Evolutionary conservation across 2,329 filamentous ascomycete genomes (phyloP).

Genomic region (Fusarium mexicanum): DNA sequence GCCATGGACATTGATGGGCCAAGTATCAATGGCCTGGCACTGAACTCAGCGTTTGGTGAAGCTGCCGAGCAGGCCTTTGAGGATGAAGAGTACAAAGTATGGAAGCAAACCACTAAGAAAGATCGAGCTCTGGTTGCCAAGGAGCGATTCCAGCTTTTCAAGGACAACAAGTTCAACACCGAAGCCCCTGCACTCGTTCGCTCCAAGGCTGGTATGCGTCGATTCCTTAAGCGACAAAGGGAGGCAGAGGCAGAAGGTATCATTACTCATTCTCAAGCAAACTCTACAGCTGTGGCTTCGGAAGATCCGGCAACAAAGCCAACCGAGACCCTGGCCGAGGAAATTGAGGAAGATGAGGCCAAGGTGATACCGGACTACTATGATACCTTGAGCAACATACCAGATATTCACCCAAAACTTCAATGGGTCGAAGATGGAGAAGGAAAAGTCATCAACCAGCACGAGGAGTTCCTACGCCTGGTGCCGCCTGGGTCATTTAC

Average conservation of each 20-base stretch:
- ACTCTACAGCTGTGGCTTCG: constrained; percentile 52
- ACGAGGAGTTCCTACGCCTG: constrained; percentile 83
- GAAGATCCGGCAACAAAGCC: constrained; percentile 59
- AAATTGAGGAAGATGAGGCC: constrained; percentile 91
- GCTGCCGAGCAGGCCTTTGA: constrained; percentile 80
- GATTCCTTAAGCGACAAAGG: constrained; percentile 83
- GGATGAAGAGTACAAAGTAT: constrained; percentile 96
- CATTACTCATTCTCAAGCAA: constrained; percentile 49
- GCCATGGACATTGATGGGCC: constrained; percentile 87
- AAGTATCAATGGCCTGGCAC: constrained; percentile 71
- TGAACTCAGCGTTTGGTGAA: constrained; percentile 71
- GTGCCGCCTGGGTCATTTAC: constrained; percentile 80
- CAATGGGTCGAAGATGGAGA: constrained; percentile 91
- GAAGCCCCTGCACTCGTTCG: constrained; percentile 90
- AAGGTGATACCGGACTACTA: constrained; percentile 94
- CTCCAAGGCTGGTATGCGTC: constrained; percentile 87
- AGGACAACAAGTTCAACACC: constrained; percentile 81
- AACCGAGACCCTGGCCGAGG: constrained; percentile 86
- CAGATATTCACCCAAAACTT: constrained; percentile 80
- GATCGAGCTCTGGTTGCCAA: constrained; percentile 88
- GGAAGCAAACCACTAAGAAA: constrained; percentile 99
- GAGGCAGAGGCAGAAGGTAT: constrained; percentile 66
- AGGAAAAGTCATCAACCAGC: constrained; percentile 87
- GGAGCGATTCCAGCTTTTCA: constrained; percentile 87
- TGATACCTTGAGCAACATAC: constrained; percentile 84